Evolutionary conservation across 192 early-diverging fungal genomes (phyloP), one percentile per base, ranked within the genome.

Genomic region (Fimicolochytrium jonesii): DNA sequence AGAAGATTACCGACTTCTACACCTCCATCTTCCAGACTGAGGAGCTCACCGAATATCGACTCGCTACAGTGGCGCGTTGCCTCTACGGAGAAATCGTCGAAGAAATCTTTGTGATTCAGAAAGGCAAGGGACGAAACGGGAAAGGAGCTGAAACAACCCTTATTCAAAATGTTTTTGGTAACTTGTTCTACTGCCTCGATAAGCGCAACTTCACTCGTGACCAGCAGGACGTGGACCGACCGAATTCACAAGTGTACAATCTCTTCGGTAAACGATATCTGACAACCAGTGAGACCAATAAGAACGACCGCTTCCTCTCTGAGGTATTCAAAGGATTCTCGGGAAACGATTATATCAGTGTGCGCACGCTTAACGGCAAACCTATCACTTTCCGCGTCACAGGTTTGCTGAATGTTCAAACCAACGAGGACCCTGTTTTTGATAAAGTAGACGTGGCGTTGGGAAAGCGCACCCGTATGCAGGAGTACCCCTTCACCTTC

Each of bases 371-470:
- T 7, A 47, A 63, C 31, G 32, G 31, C 6, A 63, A 63, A 36
- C 61, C 47, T n/a, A 63, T 63, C 33, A 25, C 61, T 7, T 63
- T 63, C 33, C 49, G 34, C 23, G 18, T 63, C 46, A 51, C 47
- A 17, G 61, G 49, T 3, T 6, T 23, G 6, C 36, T 63, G 30
- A 25, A 63, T 48, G 39, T 63, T n/a, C 49, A 51, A 63, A 63
- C 61, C 26, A 63, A 63, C 33, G 50, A 63, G 5, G 36, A 33
- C 23, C 7, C 37, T 20, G 18, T 55, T 28, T 63, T 53, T 18
- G 61, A 63, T 34, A 52, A 33, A 25, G 49, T 63, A 3, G 61
- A 53, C 22, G 10, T 20, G 6, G 46, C 10, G 5, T 4, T 53
- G 11, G 49, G n/a, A 10, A 4, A 9, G 6, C 49, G 35, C 5